Evolutionary conservation across 345 rosid genomes (phyloP).

Genomic region (Camelina neglecta): DNA sequence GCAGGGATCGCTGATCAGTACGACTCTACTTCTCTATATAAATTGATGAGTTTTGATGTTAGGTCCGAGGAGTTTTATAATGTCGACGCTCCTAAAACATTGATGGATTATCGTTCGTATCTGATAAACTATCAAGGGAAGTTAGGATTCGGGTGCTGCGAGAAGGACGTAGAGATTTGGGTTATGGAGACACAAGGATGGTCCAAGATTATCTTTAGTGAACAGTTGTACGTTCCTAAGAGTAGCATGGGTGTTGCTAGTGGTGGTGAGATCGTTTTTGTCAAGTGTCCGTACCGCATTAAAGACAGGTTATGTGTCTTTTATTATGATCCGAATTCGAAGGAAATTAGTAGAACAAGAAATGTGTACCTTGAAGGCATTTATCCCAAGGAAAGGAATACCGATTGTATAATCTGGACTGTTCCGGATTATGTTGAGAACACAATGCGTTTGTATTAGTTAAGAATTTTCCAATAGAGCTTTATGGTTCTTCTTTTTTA

Average conservation of each 20-base stretch:
- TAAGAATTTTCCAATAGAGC: not conserved
- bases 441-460: slow-evolving; percentile 11
- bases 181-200: slow-evolving; percentile 15
- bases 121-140: slow-evolving; percentile 6
- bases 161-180: not conserved
- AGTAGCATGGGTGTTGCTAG: not conserved
- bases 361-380: no score
- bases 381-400: not conserved
- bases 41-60: slow-evolving; percentile 11
- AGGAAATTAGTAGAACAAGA: no score
- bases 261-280: slow-evolving; percentile 4
- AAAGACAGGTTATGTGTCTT: not conserved
- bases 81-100: not conserved
- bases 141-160: not conserved
- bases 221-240: not conserved
- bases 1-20: not conserved
- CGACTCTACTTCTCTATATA: no score
- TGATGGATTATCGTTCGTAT: not conserved
- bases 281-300: not conserved
- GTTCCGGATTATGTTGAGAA: slow-evolving; percentile 4
- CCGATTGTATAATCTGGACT: not conserved
- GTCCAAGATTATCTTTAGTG: not conserved
- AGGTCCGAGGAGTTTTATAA: not conserved
- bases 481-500: no score
- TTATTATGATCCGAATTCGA: no score